Evolutionary conservation across 2,329 filamentous ascomycete species (phyloP).

Genomic region (Clarireedia sp.): DNA sequence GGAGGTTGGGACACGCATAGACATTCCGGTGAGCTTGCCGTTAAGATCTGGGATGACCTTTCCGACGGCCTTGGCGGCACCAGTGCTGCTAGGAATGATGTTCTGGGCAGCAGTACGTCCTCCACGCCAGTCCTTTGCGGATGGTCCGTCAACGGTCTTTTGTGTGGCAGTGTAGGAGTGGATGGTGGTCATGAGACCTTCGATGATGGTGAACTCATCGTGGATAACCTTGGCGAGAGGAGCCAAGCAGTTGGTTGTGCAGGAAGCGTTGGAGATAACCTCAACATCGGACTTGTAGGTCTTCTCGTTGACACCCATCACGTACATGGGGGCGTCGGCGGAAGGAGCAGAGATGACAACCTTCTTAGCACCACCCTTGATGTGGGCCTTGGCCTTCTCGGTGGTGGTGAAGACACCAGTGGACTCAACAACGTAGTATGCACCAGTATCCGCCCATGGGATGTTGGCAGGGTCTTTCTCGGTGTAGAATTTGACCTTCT

Average conservation of each 20-base stretch:
- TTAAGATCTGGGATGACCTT: slow-evolving; percentile 98
- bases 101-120: slow-evolving; percentile 98
- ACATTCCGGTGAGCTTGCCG: slow-evolving; percentile 99
- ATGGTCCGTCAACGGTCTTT: slow-evolving; percentile 98
- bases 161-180: slow-evolving; percentile 99
- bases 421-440: slow-evolving; percentile 93
- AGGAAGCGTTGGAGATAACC: slow-evolving; percentile 98
- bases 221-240: slow-evolving; percentile 98
- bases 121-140: slow-evolving; percentile 98
- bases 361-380: slow-evolving; percentile 97
- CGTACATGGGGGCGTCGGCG: slow-evolving; percentile 98
- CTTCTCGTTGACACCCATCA: slow-evolving; percentile 98
- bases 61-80: slow-evolving; percentile 99
- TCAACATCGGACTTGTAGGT: slow-evolving; percentile 83
- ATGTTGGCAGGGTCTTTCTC: slow-evolving; percentile 86
- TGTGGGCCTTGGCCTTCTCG: slow-evolving; percentile 89
- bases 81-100: slow-evolving; percentile 98
- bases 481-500: slow-evolving; percentile 88
- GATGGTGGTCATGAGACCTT: slow-evolving; percentile 99
- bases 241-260: slow-evolving; percentile 99
- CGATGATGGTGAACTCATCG: slow-evolving; percentile 95
- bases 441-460: slow-evolving; percentile 81
- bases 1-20: slow-evolving; percentile 96
- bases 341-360: slow-evolving; percentile 89
- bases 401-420: slow-evolving; percentile 99